phyloP scores from a whole-genome alignment of 2,329 filamentous ascomycete species.

The Beauveria australis region DNA sequence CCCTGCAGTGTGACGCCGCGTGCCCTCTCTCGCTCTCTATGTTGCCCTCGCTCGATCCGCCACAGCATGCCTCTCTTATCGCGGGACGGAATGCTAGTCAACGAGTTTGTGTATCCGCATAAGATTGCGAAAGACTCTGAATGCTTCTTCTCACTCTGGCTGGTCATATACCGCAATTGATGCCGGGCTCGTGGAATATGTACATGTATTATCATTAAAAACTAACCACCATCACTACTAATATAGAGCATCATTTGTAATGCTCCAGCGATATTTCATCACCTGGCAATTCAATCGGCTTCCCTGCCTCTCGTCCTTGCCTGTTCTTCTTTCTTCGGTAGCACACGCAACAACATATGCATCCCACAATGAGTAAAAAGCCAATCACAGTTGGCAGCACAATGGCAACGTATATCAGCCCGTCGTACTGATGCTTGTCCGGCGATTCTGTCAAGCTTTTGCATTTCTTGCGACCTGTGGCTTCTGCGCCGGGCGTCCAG shows the following conservation, averaged over 20 bases:
- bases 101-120: no score
- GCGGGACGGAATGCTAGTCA: no score
- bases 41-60: no score
- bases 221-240: neutral
- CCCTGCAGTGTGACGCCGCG: no score
- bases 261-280: neutral
- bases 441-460: neutral
- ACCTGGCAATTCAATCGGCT: neutral
- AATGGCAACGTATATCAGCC: neutral
- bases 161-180: no score
- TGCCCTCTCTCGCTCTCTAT: no score
- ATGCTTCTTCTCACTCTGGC: no score
- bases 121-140: no score
- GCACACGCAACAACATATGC: slow-evolving; percentile 1
- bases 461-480: neutral
- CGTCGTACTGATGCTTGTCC: neutral
- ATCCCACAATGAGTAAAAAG: neutral
- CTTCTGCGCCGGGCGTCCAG: slow-evolving; percentile 1
- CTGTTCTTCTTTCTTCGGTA: neutral
- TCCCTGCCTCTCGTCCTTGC: neutral
- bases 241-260: neutral
- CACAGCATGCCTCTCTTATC: no score
- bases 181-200: neutral
- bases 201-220: neutral
- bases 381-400: neutral